These are phyloP conservation scores for Achlya hypogyna DNA, from an alignment of 352 stramenopile species.

Conservation along the genomic window DNA sequence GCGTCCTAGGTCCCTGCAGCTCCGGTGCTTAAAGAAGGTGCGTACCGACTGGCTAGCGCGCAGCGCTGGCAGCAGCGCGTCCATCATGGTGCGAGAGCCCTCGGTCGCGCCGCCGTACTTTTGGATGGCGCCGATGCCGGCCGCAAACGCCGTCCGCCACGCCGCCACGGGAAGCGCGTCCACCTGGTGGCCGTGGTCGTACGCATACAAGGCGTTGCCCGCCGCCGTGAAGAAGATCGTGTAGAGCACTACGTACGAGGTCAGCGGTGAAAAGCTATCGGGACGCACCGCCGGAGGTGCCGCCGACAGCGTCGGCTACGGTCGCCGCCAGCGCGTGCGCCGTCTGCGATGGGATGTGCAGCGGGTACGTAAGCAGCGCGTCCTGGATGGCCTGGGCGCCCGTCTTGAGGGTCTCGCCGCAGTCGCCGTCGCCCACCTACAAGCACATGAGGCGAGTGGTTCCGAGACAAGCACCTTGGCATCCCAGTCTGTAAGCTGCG, in stretches of 20 bases:
- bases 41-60: conserved; percentile 28
- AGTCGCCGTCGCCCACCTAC: conserved; percentile 94
- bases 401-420: conserved; percentile 92
- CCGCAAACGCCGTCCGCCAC: conserved; percentile 47
- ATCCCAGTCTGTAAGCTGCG: conserved; percentile 91
- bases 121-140: conserved; percentile 71
- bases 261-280: neutral
- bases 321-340: conserved; percentile 52
- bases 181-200: conserved; percentile 22
- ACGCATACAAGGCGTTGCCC: neutral
- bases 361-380: conserved; percentile 48
- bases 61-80: conserved; percentile 88
- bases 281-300: conserved; percentile 72
- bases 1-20: conserved; percentile 22
- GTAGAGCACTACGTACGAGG: conserved; percentile 56
- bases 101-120: conserved; percentile 91
- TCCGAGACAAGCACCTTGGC: conserved; percentile 41
- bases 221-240: conserved; percentile 86
- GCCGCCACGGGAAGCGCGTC: conserved; percentile 22
- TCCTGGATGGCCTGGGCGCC: conserved; percentile 82
- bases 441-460: neutral
- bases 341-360: conserved; percentile 49
- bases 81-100: conserved; percentile 95
- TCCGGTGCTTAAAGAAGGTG: conserved; percentile 22
- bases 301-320: conserved; percentile 78